Evolutionary conservation across 192 early-diverging fungal genomes (phyloP), one percentile per base, ranked within the genome.

Genomic region (Chytriomyces hyalinus): DNA sequence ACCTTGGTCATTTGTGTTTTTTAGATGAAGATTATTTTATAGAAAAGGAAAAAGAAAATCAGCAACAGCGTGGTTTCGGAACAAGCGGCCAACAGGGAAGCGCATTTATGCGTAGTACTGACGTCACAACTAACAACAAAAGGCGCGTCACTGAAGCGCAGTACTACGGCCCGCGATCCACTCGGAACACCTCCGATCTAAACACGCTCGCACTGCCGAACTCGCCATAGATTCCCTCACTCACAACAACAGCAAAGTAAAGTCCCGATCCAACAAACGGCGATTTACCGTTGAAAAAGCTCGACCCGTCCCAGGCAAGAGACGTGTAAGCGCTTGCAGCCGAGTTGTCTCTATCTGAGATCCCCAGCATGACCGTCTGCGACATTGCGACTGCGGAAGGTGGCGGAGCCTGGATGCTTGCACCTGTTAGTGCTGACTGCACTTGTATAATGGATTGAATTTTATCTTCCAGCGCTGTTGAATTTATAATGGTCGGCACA

Each of bases 221-320:
- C 13, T 72, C 51, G 22, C 70, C 70, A 28, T 72, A 74, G 8
- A 63, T 20, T 9, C 59, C 44, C 44, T 62, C 57, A 22, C 13
- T 36, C 6, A 43, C 61, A 20, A 62, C 45, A 9, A 44, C 72
- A 8, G 44, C 46, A 22, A 24, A 61, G 70, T 72, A 74, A n/a
- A 36, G 15, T 48, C 72, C 72, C 36, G 57, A 15, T 46, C 61
- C 36, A 2, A 63, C 72, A n/a, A 72, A 65, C 20, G 66, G 66
- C 7, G 43, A 15, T 45, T 44, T 44, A 6, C 72, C 72, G 22
- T 49, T 63, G 28, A 64, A 64, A 20, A 47, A 15, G 3, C 13
- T 6, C 0, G 72, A 63, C 20, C 72, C 72, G 22, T 74, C 72
- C 72, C 72, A 74, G 5, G 61, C 20, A 6, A 74, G 8, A 11